phyloP scores from a whole-genome alignment of 768 basidiomycete genomes.

The Tricholomella constricta region DNA sequence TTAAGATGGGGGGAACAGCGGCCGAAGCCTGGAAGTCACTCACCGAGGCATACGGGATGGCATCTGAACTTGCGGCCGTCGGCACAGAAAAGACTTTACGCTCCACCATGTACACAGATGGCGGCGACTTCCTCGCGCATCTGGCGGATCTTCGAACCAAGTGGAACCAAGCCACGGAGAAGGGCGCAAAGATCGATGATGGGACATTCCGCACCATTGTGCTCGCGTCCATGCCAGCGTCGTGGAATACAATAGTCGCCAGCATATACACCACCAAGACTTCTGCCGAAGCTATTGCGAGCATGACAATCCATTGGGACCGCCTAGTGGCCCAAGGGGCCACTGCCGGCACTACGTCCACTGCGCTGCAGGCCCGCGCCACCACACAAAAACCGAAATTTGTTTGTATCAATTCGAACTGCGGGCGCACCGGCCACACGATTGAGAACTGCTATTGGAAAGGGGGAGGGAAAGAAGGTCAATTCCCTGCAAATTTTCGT shows the following conservation, averaged over 20 bases:
- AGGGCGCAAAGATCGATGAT: conserved; percentile 17
- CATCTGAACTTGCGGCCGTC: conserved; percentile 13
- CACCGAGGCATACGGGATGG: conserved; percentile 9
- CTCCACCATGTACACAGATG: conserved; percentile 7
- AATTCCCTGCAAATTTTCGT: neutral
- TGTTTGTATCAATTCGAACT: neutral
- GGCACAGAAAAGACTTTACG: conserved; percentile 11
- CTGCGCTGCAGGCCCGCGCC: neutral
- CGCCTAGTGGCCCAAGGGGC: neutral
- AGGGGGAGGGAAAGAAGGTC: conserved; percentile 4
- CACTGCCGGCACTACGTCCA: neutral
- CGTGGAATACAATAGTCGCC: no score
- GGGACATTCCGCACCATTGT: conserved; percentile 20
- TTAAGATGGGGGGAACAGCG: conserved; percentile 22
- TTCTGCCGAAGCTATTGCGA: conserved; percentile 12
- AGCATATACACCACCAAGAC: conserved; percentile 9
- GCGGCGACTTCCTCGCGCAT: conserved; percentile 16
- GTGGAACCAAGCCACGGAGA: conserved; percentile 12
- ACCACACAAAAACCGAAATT: neutral
- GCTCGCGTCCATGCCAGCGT: conserved; percentile 19
- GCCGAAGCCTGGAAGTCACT: conserved; percentile 23
- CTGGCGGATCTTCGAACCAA: conserved; percentile 14
- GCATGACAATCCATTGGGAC: conserved; percentile 7
- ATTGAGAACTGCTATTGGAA: neutral
- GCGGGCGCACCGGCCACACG: neutral